A percentile compares a stretch with the other conserved stretches of the same genome.
Evolutionary conservation across 208 protist species (phyloP).

Genomic region (Strigomonas galati): DNA sequence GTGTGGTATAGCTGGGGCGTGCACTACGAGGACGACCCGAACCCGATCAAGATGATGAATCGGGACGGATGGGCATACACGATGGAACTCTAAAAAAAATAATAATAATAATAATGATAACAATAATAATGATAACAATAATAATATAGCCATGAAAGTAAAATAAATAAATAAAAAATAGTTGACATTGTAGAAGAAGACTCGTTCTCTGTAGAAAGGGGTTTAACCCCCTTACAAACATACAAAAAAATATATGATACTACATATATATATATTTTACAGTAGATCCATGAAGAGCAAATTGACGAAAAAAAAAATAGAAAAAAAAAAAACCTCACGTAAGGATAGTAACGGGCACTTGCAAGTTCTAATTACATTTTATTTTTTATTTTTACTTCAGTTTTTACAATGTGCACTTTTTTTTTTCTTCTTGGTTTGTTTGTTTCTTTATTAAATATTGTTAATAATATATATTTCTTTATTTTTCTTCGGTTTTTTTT

Average conservation of each 20-base stretch:
- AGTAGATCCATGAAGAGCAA: not conserved
- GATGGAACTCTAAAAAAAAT: constrained; percentile 23
- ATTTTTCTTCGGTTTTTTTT: constrained; percentile 11
- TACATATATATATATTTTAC: no score
- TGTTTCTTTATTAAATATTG: not conserved
- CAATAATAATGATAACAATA: constrained; percentile 7
- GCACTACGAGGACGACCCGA: constrained; percentile 12
- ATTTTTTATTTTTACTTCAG: not conserved
- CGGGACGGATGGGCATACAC: constrained; percentile 62
- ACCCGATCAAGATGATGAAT: constrained; percentile 38
- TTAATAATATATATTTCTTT: constrained; percentile 1
- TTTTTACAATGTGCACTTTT: not conserved
- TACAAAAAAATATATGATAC: no score
- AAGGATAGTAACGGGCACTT: not conserved
- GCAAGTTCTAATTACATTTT: constrained; percentile 6
- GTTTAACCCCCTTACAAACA: no score
- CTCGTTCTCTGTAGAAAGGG: no score
- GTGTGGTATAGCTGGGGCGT: constrained; percentile 79
- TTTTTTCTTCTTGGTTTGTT: not conserved
- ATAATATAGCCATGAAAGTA: no score
- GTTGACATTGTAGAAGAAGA: no score
- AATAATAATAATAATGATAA: constrained; percentile 4
- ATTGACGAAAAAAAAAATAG: not conserved
- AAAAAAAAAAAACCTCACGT: not conserved
- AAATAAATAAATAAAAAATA: no score